These are phyloP conservation scores for Eragrostis nindensis DNA, from an alignment of 176 grass and related monocot genomes.

Conservation along the genomic window DNA sequence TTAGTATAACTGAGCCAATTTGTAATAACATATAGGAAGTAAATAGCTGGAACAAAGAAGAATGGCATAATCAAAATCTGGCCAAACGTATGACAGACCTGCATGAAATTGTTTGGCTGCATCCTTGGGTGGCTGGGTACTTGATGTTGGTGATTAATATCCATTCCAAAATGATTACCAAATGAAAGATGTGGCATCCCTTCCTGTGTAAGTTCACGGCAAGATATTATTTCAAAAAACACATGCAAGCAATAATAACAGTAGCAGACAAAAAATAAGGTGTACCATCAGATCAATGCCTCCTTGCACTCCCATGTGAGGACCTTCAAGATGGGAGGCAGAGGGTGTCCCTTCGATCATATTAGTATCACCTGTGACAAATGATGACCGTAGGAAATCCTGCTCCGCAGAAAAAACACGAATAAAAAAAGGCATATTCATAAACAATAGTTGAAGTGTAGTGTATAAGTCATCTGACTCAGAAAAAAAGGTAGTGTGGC, in stretches of 20 bases:
- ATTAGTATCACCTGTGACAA: conserved; percentile 52
- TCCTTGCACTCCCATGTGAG: conserved; percentile 61
- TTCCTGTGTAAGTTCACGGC: conserved; percentile 65
- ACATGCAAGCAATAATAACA: conserved; percentile 24
- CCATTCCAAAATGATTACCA: conserved; percentile 79
- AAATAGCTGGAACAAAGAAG: conserved; percentile 25
- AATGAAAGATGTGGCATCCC: conserved; percentile 88
- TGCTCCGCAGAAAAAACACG: conserved; percentile 42
- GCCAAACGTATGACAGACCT: conserved; percentile 52
- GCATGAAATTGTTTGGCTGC: conserved; percentile 67
- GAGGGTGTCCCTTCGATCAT: conserved; percentile 57
- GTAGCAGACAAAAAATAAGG: conserved; percentile 40
- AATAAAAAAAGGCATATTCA: conserved; percentile 26
- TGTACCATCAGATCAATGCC: conserved; percentile 77
- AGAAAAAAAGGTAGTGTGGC: conserved; percentile 2
- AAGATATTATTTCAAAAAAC: conserved; percentile 18
- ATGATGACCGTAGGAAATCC: conserved; percentile 84
- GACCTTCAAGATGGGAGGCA: conserved; percentile 60
- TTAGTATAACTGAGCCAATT: neutral
- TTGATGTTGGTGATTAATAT: conserved; percentile 79
- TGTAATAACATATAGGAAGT: conserved; percentile 22
- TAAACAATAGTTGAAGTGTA: conserved; percentile 28
- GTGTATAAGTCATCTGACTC: conserved; percentile 2
- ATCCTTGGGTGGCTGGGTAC: conserved; percentile 69
- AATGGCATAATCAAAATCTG: conserved; percentile 14